Conservation (phyloP, 2,329 filamentous ascomycete genomes). For the Ilyonectria mors-panacis region DNA sequence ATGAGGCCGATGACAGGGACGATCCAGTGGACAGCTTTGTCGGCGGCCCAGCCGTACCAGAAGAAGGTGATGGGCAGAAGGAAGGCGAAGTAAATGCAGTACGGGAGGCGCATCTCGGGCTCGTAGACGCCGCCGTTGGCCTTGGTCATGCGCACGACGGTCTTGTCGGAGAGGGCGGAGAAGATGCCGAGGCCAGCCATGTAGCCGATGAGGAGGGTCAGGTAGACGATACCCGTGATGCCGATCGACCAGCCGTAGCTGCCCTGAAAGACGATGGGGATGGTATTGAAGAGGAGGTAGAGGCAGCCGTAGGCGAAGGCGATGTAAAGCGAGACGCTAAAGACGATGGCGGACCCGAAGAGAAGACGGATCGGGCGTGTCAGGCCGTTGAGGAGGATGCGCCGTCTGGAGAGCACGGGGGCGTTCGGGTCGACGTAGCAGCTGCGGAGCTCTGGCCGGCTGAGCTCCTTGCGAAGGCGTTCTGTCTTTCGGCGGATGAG, state of each 20-base stretch:
- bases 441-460: conserved; percentile 58
- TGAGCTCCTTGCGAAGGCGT: conserved; percentile 61
- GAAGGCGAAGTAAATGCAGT: conserved; percentile 52
- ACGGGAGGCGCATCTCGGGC: conserved; percentile 54
- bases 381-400: conserved; percentile 63
- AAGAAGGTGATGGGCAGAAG: conserved; percentile 53
- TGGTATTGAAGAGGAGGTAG: conserved; percentile 69
- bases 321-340: conserved; percentile 63
- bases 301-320: conserved; percentile 67
- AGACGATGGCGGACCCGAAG: conserved; percentile 63
- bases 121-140: conserved; percentile 57
- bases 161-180: conserved; percentile 60
- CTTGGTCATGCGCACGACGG: conserved; percentile 62
- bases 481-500: conserved; percentile 65
- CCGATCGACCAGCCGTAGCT: conserved; percentile 64
- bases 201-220: conserved; percentile 62
- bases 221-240: conserved; percentile 64
- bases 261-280: conserved; percentile 64
- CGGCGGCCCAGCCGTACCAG: conserved; percentile 54
- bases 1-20: conserved; percentile 57
- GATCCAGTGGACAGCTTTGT: conserved; percentile 51
- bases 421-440: conserved; percentile 60
- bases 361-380: conserved; percentile 67
- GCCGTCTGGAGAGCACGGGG: conserved; percentile 40
- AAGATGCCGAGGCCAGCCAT: conserved; percentile 58